phyloP scores from a whole-genome alignment of 139 green algal species.

The Micromonas commoda region DNA sequence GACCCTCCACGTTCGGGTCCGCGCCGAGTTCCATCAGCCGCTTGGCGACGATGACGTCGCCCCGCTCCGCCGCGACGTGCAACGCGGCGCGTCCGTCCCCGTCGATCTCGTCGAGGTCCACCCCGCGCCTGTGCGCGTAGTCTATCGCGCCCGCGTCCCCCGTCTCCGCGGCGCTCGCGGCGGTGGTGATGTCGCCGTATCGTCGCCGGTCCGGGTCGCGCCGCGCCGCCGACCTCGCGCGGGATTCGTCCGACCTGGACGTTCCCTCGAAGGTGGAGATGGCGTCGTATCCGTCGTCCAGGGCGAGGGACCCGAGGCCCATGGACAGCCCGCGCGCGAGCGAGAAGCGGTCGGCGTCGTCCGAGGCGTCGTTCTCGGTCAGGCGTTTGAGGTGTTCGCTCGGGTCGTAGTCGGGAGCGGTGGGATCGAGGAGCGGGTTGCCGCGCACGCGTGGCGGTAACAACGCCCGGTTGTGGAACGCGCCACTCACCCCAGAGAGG shows the following conservation, averaged over 20 bases:
- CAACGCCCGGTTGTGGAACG: no score
- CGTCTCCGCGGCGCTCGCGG: background rate
- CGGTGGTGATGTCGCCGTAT: background rate
- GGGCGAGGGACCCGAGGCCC: no score
- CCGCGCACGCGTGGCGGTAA: no score
- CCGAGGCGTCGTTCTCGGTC: background rate
- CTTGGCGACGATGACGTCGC: background rate
- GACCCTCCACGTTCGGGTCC: background rate
- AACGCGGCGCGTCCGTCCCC: conserved; percentile 6
- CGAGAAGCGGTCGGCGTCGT: background rate
- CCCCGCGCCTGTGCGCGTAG: background rate
- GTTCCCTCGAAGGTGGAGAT: no score
- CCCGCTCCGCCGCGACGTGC: conserved; percentile 3
- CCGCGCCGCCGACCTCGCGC: background rate
- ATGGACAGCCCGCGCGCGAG: background rate
- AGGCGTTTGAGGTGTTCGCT: no score
- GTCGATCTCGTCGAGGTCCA: background rate
- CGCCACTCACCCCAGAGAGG: no score
- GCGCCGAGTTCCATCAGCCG: background rate
- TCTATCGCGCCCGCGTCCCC: background rate
- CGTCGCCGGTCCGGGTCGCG: background rate
- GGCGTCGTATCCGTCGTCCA: no score
- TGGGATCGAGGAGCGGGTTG: no score
- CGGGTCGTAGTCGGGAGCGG: no score
- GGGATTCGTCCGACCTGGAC: no score